Evolutionary conservation across 345 rosid species (phyloP), one percentile per base, ranked within the genome.

Genomic region (Clausena lansium): DNA sequence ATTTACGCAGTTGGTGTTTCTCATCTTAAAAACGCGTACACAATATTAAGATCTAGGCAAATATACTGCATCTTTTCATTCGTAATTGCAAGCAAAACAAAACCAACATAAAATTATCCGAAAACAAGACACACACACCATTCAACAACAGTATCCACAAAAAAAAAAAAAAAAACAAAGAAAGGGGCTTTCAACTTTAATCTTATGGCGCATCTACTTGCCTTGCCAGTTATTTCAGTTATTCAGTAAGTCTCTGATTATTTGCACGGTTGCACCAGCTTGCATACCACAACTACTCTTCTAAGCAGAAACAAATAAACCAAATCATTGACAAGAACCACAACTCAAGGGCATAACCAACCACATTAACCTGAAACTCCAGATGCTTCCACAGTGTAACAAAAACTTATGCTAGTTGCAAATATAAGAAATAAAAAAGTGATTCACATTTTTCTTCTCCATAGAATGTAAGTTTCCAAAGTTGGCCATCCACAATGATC

Each of bases 401-500:
- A 70, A 70, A 17, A 30, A 50, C 39, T 19, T 45, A 62, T 41
- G 52, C 64, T 11, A 47, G 45, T 52, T 19, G 7, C 67, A 63
- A 8, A 64, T 30, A 70, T 38, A 55, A 76, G 63, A 35, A 9
- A 57, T 25, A 62, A 80, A 76, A 55, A 65, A 28, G n/a, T 22
- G 65, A 50, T 73, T 38, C 30, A 20, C 17, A 54, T 35, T 30
- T 59, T 13, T 33, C 9, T 9, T 22, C 28, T 14, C 14, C 33
- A 5, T 6, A 55, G 33, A 22, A 32, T 71, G 50, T 1, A 54
- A 33, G 45, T 9, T 35, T 30, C 14, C 63, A 19, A 14, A 2
- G 73, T 69, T 69, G 54, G 35, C 55, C 74, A 66, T 30, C 68
- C 62, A 32, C 20, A 54, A 25, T 6, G 69, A 71, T 2, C 45